Percentiles rank a stretch among this genome's conserved stretches.
Evolutionary conservation across 2,329 filamentous ascomycete genomes (phyloP).

Genomic region (Diaporthe caulivora): DNA sequence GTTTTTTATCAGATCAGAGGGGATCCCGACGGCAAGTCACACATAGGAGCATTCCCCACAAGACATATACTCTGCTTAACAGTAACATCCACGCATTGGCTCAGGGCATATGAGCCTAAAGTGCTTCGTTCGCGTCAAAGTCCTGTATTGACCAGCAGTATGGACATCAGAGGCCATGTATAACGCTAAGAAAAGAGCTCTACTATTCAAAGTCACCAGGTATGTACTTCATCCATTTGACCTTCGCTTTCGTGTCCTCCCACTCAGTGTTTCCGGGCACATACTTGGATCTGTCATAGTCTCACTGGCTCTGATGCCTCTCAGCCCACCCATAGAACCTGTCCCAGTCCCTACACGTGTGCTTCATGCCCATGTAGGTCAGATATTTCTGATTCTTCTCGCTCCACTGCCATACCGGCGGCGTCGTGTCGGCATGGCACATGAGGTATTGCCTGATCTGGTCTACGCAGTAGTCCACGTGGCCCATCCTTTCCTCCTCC

Average conservation of each 20-base stretch:
- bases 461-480: conserved; percentile 1
- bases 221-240: conserved; percentile 1
- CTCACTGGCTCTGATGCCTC: conserved; percentile 12
- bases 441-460: conserved; percentile 4
- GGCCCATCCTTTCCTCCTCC: background rate
- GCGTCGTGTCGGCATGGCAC: conserved; percentile 4
- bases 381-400: background rate
- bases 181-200: too few relatives aligned
- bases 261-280: conserved; percentile 7
- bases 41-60: background rate
- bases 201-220: background rate
- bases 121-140: background rate
- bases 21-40: background rate
- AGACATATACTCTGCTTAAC: background rate
- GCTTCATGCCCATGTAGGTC: conserved; percentile 6
- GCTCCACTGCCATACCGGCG: conserved; percentile 14
- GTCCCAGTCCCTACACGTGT: conserved; percentile 11
- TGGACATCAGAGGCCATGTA: too few relatives aligned
- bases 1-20: background rate
- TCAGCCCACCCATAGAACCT: background rate
- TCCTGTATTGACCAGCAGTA: too few relatives aligned
- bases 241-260: background rate
- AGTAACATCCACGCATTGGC: background rate
- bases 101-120: background rate
- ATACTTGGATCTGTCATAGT: background rate